phyloP scores from a whole-genome alignment of 306 rosid genomes.

The Gastrolobium villosum region DNA sequence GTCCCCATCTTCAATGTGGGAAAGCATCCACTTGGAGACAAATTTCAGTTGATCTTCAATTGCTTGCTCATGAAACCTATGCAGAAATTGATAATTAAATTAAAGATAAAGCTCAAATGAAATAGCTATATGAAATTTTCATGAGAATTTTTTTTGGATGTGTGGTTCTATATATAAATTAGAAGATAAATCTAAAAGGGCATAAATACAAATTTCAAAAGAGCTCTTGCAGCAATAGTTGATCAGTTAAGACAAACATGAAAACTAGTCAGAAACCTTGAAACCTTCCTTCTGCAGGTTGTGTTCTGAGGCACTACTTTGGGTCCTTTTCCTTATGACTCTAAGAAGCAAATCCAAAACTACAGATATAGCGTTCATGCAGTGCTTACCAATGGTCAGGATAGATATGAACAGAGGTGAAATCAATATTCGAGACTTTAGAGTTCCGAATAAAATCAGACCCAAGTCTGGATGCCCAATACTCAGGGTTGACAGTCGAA shows the following conservation, averaged over 20 bases:
- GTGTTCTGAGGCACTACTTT: background rate
- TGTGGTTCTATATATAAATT: slow-evolving; percentile 4
- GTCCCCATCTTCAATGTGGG: slow-evolving; percentile 98
- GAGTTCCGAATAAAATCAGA: slow-evolving; percentile 93
- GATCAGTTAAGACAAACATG: slow-evolving; percentile 22
- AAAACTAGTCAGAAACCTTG: slow-evolving; percentile 12
- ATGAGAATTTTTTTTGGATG: background rate
- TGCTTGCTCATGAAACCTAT: slow-evolving; percentile 73
- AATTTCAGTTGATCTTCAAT: slow-evolving; percentile 79
- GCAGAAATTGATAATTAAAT: background rate
- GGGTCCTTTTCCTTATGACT: slow-evolving; percentile 12
- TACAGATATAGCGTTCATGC: background rate
- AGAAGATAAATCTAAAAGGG: slow-evolving; percentile 1
- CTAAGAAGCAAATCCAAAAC: slow-evolving; percentile 23
- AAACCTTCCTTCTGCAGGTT: slow-evolving; percentile 27
- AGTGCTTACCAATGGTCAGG: slow-evolving; percentile 92
- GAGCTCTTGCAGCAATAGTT: background rate
- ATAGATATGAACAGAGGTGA: slow-evolving; percentile 93
- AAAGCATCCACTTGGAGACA: slow-evolving; percentile 89
- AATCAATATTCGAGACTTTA: slow-evolving; percentile 70
- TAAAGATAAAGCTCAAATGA: background rate
- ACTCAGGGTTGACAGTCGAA: slow-evolving; percentile 80
- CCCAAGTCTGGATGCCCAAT: slow-evolving; percentile 96
- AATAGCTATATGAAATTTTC: background rate
- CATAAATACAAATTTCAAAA: slow-evolving; percentile 11